Evolutionary conservation across 768 basidiomycete species (phyloP), one percentile per base, ranked within the genome.

Genomic region (Tricholoma flavovirens): DNA sequence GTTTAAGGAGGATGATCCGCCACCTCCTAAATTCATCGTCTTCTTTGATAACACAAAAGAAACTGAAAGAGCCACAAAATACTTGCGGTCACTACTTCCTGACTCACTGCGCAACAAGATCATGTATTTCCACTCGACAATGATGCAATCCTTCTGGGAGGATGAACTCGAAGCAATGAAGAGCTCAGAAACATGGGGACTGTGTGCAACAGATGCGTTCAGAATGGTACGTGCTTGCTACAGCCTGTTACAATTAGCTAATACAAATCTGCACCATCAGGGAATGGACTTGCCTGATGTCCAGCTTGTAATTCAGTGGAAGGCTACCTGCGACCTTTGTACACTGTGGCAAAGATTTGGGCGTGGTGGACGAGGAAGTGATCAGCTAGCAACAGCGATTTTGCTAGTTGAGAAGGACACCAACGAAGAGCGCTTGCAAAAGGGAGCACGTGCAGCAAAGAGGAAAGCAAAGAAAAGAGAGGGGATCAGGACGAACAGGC

Each of bases 271-370:
- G 66, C 74, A 36, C 6, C 73, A 7, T 53, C 24, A 26, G 24
- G 24, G 24, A 26, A 26, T 26, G 24, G 24, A 26, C 24, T 26
- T 26, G 24, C 24, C 68, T 6, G 63, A 69, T 54, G 63, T 75
- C 5, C 38, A 56, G n/a, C 26, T 71, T 17, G 64, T 74, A 15
- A 60, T 74, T 26, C 72, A 74, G 52, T 73, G 57, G 56, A 40
- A 54, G 11, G 67, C 53, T 1, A 62, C 63, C 8, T 65, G 63
- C 51, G 54, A 49, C 10, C 26, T 71, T 11, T 53, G 55, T 1
- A 64, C 66, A 0, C 53, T 73, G 1, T 66, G 66, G 67, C 73
- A 75, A 56, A 49, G 65, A 6, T 63, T 70, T 45, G 71, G 73
- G 2, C 61, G 62, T 3, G 69, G 64, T 0, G 71, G 51, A 11